Conservation (phyloP, 257 asterid genomes). For the Capsicum chinense region DNA sequence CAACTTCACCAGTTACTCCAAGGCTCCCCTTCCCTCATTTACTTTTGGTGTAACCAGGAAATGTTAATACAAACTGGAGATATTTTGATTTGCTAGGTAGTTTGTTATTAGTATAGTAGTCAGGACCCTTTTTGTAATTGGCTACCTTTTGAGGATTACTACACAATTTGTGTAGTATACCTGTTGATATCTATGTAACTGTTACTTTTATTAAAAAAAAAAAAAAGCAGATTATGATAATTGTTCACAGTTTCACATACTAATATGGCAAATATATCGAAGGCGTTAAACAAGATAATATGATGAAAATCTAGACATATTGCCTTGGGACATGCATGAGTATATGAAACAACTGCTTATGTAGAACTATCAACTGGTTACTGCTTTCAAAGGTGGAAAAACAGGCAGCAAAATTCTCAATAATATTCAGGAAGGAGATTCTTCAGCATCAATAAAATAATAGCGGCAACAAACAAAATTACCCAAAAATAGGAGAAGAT, state of each 20-base stretch:
- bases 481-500: background rate
- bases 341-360: background rate
- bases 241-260: background rate
- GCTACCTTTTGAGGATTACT: too few species aligned
- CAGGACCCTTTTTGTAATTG: too few species aligned
- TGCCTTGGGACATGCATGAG: background rate
- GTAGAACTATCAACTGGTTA: background rate
- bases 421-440: background rate
- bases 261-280: background rate
- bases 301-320: background rate
- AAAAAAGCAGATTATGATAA: background rate
- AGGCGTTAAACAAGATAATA: background rate
- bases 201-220: too few species aligned
- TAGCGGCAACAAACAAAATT: background rate
- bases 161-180: too few species aligned
- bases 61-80: too few species aligned
- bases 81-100: too few species aligned
- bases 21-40: too few species aligned
- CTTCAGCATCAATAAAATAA: background rate
- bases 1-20: too few species aligned
- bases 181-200: too few species aligned
- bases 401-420: background rate
- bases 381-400: background rate
- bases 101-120: too few species aligned
- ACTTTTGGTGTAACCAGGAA: too few species aligned